Evolutionary conservation across 257 asterid genomes (phyloP).

Genomic region (Salvia splendens): DNA sequence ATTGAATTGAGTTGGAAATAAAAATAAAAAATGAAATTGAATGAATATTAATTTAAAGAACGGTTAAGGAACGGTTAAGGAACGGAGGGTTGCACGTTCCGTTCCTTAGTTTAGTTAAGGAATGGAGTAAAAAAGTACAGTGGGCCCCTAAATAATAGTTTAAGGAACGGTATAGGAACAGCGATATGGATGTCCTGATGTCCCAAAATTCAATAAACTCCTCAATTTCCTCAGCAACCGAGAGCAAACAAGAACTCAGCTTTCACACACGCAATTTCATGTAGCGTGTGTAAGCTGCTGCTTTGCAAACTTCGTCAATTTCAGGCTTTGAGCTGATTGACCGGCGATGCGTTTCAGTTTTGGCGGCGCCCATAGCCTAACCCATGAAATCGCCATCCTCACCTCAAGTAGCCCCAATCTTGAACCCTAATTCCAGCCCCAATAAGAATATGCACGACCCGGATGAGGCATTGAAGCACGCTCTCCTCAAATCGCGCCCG

Average conservation of each 20-base stretch:
- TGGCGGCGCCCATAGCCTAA: constrained; percentile 43
- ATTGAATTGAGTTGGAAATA: too few species aligned
- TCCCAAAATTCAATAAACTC: background rate
- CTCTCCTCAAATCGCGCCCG: constrained; percentile 61
- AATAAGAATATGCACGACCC: constrained; percentile 46
- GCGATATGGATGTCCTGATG: too few species aligned
- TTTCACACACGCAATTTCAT: background rate
- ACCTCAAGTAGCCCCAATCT: constrained; percentile 41
- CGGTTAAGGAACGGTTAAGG: too few species aligned
- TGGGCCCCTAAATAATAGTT: too few species aligned
- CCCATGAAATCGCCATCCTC: constrained; percentile 48
- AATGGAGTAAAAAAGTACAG: too few species aligned
- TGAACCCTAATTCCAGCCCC: constrained; percentile 30
- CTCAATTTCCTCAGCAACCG: background rate
- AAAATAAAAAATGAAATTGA: too few species aligned
- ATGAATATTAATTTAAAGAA: too few species aligned
- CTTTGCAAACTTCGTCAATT: background rate
- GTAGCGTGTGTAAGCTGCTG: constrained; percentile 2
- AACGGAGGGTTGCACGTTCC: too few species aligned
- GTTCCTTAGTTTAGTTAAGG: too few species aligned
- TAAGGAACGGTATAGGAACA: too few species aligned
- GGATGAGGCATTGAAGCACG: constrained; percentile 60
- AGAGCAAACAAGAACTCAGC: background rate
- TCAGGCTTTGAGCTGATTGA: constrained; percentile 7
- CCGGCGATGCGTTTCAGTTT: constrained; percentile 38